Evolutionary conservation across 2,329 filamentous ascomycete genomes (phyloP).

Genomic region (Talaromyces amestolkiae): DNA sequence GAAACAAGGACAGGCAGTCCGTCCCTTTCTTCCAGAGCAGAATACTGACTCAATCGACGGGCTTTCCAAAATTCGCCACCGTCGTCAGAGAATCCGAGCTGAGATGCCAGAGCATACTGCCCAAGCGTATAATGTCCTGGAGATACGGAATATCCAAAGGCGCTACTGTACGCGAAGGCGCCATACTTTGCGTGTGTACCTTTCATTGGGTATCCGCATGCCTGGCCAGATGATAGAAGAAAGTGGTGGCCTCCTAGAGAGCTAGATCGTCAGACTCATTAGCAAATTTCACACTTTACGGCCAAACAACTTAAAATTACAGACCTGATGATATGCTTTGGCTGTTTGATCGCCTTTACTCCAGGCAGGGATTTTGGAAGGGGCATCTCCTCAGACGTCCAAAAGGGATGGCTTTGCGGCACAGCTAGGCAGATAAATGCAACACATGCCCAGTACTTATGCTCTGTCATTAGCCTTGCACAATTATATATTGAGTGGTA

Average conservation of each 20-base stretch:
- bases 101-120: background rate
- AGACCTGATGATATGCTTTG: background rate
- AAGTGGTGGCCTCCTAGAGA: constrained; percentile 20
- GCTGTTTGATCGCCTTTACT: background rate
- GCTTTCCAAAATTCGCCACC: background rate
- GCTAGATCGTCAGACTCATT: background rate
- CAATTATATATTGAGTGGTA: background rate
- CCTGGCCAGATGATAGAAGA: constrained; percentile 23
- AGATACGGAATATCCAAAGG: constrained; percentile 46
- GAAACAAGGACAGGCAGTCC: background rate
- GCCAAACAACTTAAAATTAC: background rate
- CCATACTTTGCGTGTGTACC: constrained; percentile 43
- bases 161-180: constrained; percentile 51
- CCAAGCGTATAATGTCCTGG: constrained; percentile 27
- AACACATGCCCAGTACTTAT: constrained; percentile 19
- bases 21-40: background rate
- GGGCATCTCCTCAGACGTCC: constrained; percentile 15
- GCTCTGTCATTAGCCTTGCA: constrained; percentile 5
- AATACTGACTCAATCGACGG: background rate
- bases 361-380: background rate
- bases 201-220: constrained; percentile 21
- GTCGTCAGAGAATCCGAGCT: background rate
- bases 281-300: background rate
- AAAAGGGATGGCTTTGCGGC: constrained; percentile 11
- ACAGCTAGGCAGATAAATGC: constrained; percentile 6